Base-by-base conservation (phyloP, 257 asterid genomes). In the Forsythia suspensa region DNA sequence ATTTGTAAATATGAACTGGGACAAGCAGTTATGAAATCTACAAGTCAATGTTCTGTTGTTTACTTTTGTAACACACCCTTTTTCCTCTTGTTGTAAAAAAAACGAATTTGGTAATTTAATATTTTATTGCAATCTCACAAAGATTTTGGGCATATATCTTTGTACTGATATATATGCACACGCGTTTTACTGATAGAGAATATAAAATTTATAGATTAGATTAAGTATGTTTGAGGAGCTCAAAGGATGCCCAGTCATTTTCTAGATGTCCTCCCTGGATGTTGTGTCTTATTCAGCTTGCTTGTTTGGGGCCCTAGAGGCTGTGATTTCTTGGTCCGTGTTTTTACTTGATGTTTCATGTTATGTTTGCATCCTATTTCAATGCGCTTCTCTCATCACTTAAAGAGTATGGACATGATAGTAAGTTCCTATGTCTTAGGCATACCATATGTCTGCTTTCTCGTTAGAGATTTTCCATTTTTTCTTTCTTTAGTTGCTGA, bases 401-500 rank as follows among this genome's bases (percentile, higher is more conserved):
- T 4, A n/a, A 24, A 43, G 42, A 12, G 42, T 48, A 15, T 13
- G 18, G 46, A 21, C 20, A 67, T 42, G 44, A 6, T 41, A 4
- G 20, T 29, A 36, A 63, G 3, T 41, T 48, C 69, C 15, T 24
- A 51, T 73, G 34, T 38, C 21, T 40, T 40, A 4, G 4, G 51
- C 75, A 34, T 18, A 16, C 71, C 65, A 51, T 43, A 18, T 40
- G 39, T 61, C 73, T 72, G 63, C 36, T 24, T 59, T 61, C 43
- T 16, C 9, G 61, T 82, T 76, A 74, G 37, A 68, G 66, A 37
- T 69, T 77, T 59, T 48, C 36, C 37, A 21, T 12, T 18, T 71
- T 79, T 10, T 39, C 4, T 68, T 43, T 59, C 9, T 36, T 41
- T 76, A 5, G 59, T 73, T 76, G 13, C 29, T 36, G 40, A 80